phyloP scores from a whole-genome alignment of 495 filamentous ascomycete species.

The Cercophora sp. region DNA sequence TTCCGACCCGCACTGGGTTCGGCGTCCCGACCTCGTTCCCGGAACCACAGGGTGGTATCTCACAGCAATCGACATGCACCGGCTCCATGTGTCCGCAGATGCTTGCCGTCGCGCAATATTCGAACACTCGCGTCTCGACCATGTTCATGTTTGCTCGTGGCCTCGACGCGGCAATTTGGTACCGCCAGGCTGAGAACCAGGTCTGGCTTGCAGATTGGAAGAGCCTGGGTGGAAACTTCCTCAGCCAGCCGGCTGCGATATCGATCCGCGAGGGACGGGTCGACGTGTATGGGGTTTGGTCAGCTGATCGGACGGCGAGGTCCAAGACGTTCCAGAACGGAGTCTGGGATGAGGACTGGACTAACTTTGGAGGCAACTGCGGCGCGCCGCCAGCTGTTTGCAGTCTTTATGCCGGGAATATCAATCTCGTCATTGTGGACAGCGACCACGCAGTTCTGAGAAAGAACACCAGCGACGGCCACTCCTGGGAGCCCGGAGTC shows the following conservation, averaged over 20 bases:
- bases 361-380: background rate
- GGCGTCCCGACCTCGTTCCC: background rate
- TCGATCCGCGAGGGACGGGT: background rate
- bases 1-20: background rate
- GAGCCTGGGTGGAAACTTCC: background rate
- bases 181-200: background rate
- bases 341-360: background rate
- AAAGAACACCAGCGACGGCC: background rate
- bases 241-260: background rate
- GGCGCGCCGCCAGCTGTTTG: background rate
- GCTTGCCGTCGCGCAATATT: background rate
- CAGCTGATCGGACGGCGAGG: background rate
- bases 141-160: background rate
- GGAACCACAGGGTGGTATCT: background rate
- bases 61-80: background rate
- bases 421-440: background rate
- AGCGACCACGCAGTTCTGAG: background rate
- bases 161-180: background rate
- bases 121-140: background rate
- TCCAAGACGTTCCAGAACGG: conserved; percentile 3
- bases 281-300: background rate
- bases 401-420: background rate
- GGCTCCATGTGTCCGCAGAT: background rate
- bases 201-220: background rate
- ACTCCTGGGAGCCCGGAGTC: background rate